Base-by-base conservation (phyloP, 306 rosid genomes). In the Casuarina equisetifolia region DNA sequence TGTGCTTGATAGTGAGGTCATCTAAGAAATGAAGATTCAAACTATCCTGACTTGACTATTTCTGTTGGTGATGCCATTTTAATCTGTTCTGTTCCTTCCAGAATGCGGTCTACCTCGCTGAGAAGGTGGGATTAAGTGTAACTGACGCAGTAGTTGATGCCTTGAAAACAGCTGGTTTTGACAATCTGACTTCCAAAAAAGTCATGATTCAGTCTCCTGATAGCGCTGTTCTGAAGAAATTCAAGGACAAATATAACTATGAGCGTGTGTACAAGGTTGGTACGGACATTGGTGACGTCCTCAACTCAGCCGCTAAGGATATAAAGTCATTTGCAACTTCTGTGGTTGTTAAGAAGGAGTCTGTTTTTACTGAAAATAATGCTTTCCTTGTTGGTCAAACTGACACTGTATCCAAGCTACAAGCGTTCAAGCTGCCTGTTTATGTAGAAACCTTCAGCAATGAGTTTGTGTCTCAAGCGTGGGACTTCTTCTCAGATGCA, bases 401-500 rank as follows among this genome's bases (percentile, higher is more conserved):
- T 19, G 35, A 55, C 6, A 85, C 75, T 25, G 87, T 88, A 58
- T 16, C 69, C 3, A 84, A 61, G 86, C 80, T 96, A 44, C 53
- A 86, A 66, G 74, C 84, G 17, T 54, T 53, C 9, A 86, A 91
- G 58, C 88, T 96, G 83, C 77, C 91, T 4, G 90, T 96, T 69
- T 96, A 88, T 45, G 97, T 87, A 9, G 93, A 90, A 85, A 74
- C 77, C 77, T 96, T 96, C 86, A 90, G 88, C 91, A 93, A 96
- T 73, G 99, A 96, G 90, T 96, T 90, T 78, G 84, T 84, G 55
- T 88, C 98, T 68, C 99, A 96, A 80, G 86, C 94, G 15, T 96
- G 92, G 92, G 99, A 96, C 85, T 92, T 85, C 89, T 90, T 87
- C 90, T 88, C 96, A 4, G 99, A 96, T 85, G 64, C 99, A 75